Evolutionary conservation across 306 rosid genomes (phyloP), one percentile per base, ranked within the genome.

Genomic region (Cicer arietinum): DNA sequence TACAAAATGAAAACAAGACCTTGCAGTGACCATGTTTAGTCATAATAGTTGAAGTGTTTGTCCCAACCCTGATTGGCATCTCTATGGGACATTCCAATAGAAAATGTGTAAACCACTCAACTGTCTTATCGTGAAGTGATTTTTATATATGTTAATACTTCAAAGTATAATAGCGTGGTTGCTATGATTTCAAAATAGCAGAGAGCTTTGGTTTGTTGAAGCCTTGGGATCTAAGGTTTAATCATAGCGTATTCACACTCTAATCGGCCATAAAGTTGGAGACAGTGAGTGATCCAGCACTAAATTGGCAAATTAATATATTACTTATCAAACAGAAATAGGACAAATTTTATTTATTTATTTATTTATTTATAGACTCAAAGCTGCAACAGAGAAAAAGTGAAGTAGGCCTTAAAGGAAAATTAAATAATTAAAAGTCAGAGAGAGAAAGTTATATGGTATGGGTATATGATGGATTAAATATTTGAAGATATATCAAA

Each of bases 341-440:
- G 77, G 80, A 74, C 79, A 59, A 30, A 51, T 20, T 43, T 71
- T 12, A 50, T 37, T 59, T 69, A 65, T 65, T 18, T 65, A 43
- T 52, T 71, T 77, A 14, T 14, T 14, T 14, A 14, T 14, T 14
- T 14, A 65, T 41, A 17, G 57, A 13, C 56, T 67, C 50, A 69
- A 60, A 44, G 60, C 71, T 67, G 75, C 78, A 56, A 73, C 62
- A 79, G 74, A 70, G 67, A 77, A 68, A 79, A 78, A 53, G 83
- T 35, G 82, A 66, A 68, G 73, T 50, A 53, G 82, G 80, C 77
- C 72, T 67, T 71, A 82, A 73, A 51, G 76, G 54, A 71, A 44
- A 73, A 64, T 17, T 10, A 75, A 82, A 84, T 79, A 86, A 83
- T 67, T 70, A 70, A 70, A 70, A 70, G 75, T 70, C 64, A 51